Conservation (phyloP, 192 early-diverging fungal genomes). For the Dimargaris verticillata region DNA sequence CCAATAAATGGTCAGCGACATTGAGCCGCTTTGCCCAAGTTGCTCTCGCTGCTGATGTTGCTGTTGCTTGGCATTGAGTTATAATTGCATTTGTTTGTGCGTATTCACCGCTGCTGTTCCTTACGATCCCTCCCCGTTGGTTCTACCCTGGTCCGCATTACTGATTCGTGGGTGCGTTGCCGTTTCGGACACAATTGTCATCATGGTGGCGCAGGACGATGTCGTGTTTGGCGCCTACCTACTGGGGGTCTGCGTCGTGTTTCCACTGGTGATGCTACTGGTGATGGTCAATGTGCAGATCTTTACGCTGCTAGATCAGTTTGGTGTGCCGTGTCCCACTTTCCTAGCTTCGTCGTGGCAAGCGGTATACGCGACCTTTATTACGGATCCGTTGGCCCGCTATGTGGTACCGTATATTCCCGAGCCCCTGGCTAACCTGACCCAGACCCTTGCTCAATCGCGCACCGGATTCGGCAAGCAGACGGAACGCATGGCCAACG, state of each 20-base stretch:
- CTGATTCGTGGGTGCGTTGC: no score
- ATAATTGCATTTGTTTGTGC: not conserved
- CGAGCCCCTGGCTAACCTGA: conserved; percentile 6
- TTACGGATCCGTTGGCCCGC: not conserved
- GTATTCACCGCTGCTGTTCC: not conserved
- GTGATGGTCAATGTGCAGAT: conserved; percentile 8
- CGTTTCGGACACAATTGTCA: not conserved
- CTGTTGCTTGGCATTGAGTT: not conserved
- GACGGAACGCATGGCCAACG: not conserved
- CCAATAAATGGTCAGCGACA: no score
- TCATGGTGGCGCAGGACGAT: not conserved
- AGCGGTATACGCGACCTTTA: not conserved
- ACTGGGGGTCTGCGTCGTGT: not conserved
- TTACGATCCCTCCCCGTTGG: no score
- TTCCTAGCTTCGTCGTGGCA: conserved; percentile 2
- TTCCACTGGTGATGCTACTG: not conserved
- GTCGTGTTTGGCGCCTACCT: conserved; percentile 7
- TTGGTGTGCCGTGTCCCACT: conserved; percentile 7
- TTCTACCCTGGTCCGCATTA: no score
- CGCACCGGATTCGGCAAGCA: not conserved
- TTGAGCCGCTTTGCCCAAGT: not conserved
- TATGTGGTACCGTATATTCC: conserved; percentile 4
- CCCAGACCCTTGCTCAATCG: not conserved
- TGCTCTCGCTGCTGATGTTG: not conserved
- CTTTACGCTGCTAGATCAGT: conserved; percentile 6